phyloP scores from a whole-genome alignment of 2,329 filamentous ascomycete species.

The Talaromyces sp. region DNA sequence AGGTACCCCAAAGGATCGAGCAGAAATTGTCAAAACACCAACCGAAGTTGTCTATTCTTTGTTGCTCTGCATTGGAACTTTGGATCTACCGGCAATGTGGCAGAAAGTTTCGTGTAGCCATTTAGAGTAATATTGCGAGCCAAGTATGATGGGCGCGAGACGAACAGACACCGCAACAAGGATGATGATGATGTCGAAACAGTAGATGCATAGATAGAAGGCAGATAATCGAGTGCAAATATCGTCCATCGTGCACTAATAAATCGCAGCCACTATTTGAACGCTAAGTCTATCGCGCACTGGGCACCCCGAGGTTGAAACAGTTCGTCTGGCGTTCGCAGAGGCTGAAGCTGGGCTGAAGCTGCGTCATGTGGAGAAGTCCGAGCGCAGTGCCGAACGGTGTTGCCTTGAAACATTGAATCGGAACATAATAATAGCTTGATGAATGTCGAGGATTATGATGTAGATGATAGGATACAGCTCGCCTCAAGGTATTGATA shows the following conservation, averaged over 20 bases:
- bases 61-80: no score
- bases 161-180: no score
- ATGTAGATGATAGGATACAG: not conserved
- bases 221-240: not conserved
- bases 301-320: slow-evolving; percentile 8
- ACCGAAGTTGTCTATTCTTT: no score
- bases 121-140: no score
- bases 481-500: not conserved
- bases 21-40: no score
- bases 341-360: slow-evolving; percentile 3
- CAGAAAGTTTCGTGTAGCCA: no score
- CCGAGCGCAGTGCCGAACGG: not conserved
- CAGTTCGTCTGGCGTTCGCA: not conserved
- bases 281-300: slow-evolving; percentile 1
- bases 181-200: no score
- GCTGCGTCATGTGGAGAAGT: slow-evolving; percentile 15
- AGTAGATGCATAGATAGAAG: no score
- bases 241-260: not conserved
- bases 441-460: not conserved
- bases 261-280: not conserved
- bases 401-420: not conserved
- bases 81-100: no score
- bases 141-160: no score
- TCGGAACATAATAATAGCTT: not conserved
- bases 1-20: no score